Evolutionary conservation across 352 stramenopile species (phyloP).

Genomic region (Phytopythium helicoides): DNA sequence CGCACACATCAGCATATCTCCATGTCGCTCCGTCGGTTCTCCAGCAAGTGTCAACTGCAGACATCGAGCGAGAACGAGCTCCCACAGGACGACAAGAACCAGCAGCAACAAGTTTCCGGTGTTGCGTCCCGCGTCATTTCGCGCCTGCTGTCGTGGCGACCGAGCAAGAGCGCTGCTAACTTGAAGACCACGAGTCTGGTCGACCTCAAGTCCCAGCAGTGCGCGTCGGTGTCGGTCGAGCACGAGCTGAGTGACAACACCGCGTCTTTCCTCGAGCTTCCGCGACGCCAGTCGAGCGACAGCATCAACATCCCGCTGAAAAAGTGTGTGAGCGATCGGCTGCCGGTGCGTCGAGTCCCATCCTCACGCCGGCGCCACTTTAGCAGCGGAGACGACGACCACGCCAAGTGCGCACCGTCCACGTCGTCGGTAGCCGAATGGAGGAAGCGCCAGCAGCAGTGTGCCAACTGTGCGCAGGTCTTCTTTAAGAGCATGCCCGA

Average conservation of each 20-base stretch:
- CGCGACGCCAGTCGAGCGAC: not conserved
- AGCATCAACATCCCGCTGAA: not conserved
- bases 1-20: no score
- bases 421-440: not conserved
- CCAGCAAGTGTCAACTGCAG: no score
- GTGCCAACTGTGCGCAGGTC: constrained; percentile 13
- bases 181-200: no score
- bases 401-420: not conserved
- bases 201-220: not conserved
- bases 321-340: not conserved
- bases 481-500: constrained; percentile 8
- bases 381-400: not conserved
- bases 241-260: no score
- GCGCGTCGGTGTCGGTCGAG: not conserved
- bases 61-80: no score
- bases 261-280: not conserved
- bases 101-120: not conserved
- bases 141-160: no score
- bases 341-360: not conserved
- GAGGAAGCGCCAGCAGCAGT: constrained; percentile 7
- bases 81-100: no score
- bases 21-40: no score
- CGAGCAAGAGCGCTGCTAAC: no score
- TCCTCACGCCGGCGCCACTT: not conserved
- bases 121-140: not conserved